Conservation (phyloP, 176 grass and related monocot species). For the Cocos nucifera region DNA sequence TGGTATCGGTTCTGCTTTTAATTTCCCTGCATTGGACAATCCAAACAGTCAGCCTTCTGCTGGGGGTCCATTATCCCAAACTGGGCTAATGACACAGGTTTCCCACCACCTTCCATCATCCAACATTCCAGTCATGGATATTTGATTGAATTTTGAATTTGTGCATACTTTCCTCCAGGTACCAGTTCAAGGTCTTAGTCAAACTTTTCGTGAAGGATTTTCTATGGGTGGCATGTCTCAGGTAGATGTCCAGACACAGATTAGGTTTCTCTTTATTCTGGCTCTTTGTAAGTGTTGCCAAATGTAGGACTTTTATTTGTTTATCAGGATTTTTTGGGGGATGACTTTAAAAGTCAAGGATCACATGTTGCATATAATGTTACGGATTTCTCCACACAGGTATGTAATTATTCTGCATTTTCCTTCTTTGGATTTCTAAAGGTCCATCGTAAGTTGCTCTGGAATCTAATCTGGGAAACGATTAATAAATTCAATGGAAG, state of each 20-base stretch:
- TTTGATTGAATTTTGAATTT: not conserved
- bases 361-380: slow-evolving; percentile 95
- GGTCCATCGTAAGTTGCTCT: not conserved
- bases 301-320: slow-evolving; percentile 10
- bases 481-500: too few relatives aligned
- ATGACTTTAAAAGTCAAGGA: slow-evolving; percentile 99
- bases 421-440: not conserved
- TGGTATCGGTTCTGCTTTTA: slow-evolving; percentile 51
- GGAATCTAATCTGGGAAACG: not conserved
- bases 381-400: slow-evolving; percentile 92
- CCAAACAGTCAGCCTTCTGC: slow-evolving; percentile 77
- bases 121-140: too few relatives aligned
- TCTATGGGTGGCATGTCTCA: slow-evolving; percentile 98
- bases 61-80: slow-evolving; percentile 66
- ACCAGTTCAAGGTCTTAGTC: slow-evolving; percentile 92
- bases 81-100: slow-evolving; percentile 98
- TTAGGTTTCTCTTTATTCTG: slow-evolving; percentile 2
- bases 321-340: slow-evolving; percentile 82
- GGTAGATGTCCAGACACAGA: slow-evolving; percentile 27
- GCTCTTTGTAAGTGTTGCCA: not conserved
- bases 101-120: slow-evolving; percentile 4
- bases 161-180: slow-evolving; percentile 33
- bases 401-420: slow-evolving; percentile 14
- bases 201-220: slow-evolving; percentile 94
- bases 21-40: slow-evolving; percentile 62